Evolutionary conservation across 1,139 yeast genomes (phyloP).

Genomic region (Sugiyamaella grinbergsii): DNA sequence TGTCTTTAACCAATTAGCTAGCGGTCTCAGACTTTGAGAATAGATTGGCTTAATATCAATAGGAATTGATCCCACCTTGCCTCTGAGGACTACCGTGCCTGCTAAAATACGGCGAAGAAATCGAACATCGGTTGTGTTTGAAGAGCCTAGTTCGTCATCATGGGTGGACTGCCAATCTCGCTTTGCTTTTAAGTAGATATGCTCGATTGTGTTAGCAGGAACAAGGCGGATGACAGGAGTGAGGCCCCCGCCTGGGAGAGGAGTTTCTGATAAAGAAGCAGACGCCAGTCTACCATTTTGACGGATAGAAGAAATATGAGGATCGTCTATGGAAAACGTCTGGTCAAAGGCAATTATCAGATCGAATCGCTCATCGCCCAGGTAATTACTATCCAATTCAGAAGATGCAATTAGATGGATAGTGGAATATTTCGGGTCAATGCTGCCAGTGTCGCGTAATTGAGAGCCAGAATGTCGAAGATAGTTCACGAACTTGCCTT

Average conservation of each 20-base stretch:
- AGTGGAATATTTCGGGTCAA: conserved; percentile 34
- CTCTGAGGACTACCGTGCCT: conserved; percentile 80
- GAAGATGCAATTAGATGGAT: conserved; percentile 41
- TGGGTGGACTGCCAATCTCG: conserved; percentile 42
- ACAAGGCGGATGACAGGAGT: conserved; percentile 69
- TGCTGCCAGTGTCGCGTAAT: conserved; percentile 32
- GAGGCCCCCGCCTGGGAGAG: conserved; percentile 22
- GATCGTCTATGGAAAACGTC: conserved; percentile 53
- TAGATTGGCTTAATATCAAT: conserved; percentile 78
- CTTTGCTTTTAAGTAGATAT: conserved; percentile 40
- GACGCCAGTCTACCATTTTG: conserved; percentile 31
- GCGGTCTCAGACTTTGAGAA: conserved; percentile 62
- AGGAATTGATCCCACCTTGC: conserved; percentile 80
- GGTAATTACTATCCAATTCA: conserved; percentile 35
- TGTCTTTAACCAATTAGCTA: conserved; percentile 58
- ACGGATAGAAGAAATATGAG: conserved; percentile 43
- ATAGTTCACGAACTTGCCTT: conserved; percentile 68
- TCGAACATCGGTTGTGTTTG: conserved; percentile 28
- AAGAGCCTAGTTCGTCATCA: conserved; percentile 3
- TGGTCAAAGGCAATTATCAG: conserved; percentile 72
- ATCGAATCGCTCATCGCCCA: conserved; percentile 49
- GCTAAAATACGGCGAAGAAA: conserved; percentile 72
- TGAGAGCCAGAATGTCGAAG: conserved; percentile 64
- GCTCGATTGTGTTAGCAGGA: conserved; percentile 82
- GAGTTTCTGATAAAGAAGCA: conserved; percentile 10